Base-by-base conservation (phyloP, 1,284 basidiomycete species). In the Mycena citricolor region DNA sequence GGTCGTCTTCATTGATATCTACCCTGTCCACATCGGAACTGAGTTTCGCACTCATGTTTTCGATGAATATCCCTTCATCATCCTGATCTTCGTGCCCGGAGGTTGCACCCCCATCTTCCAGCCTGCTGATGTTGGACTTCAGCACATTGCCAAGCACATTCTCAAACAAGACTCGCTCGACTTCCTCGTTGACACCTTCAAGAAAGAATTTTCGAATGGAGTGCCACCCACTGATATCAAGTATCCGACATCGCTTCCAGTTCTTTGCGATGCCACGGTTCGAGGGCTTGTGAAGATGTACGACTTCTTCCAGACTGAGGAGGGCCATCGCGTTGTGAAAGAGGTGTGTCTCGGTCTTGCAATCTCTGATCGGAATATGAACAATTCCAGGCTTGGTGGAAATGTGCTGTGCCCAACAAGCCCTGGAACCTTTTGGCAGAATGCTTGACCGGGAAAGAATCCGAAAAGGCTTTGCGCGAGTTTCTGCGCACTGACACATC, bases 1-100 rank as follows among this genome's bases (percentile, higher is more conserved):
- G 6, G 51, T 62, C 20, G 30, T 54, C 5, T 50, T 26, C 29
- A 48, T 61, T 42, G 56, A 61, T 32, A 28, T 37, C 14, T 61
- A 58, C 34, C 54, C 57, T 12, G 60, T 62, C 37, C 60, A 62
- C 32, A 54, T 43, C 10, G 26, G 52, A 22, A 19, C 46, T 31
- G 51, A 52, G 14, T 62, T 61, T 34, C 47, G 44, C 4, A 29
- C 25, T 12, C 22, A 24, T 31, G 25, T 40, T 11, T 40, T 40
- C 26, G 17, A 29, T 4, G 25, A 40, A 16, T 11, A 20, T 12
- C 38, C 26, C 14, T 28, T 21, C 21, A 28, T 42, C 39, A 33
- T 42, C 20, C 13, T 32, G 24, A 42, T 46, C 32, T 46, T 32
- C 14, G 32, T 46, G 1, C 44, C 44, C 1, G 28, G 32, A 1